Conservation (phyloP, 352 stramenopile genomes). For the Pythium coloratum region DNA sequence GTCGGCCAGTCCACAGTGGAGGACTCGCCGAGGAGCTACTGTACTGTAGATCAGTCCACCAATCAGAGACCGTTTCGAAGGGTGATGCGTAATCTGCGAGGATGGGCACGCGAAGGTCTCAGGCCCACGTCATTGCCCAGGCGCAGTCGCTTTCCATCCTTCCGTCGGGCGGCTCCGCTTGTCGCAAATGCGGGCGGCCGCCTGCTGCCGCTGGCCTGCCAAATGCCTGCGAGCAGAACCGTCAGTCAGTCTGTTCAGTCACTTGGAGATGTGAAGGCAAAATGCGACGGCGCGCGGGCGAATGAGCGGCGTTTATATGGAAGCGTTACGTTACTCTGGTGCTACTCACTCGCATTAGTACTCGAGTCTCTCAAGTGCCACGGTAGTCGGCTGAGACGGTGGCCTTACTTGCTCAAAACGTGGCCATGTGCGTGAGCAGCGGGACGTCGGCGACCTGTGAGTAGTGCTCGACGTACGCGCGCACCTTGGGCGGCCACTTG, state of each 20-base stretch:
- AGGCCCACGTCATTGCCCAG: background rate
- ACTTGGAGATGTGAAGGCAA: background rate
- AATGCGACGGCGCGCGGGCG: background rate
- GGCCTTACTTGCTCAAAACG: slow-evolving; percentile 34
- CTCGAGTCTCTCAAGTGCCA: too few species aligned
- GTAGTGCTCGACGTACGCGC: slow-evolving; percentile 47
- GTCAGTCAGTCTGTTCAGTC: background rate
- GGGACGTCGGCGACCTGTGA: slow-evolving; percentile 33
- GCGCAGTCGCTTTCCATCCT: too few species aligned
- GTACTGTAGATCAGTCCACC: background rate
- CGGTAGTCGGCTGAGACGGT: too few species aligned
- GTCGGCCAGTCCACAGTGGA: background rate
- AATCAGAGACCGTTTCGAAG: background rate
- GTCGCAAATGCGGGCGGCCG: background rate
- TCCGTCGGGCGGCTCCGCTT: background rate
- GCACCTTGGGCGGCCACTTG: slow-evolving; percentile 48
- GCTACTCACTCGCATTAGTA: too few species aligned
- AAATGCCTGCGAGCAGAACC: background rate
- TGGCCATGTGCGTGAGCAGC: slow-evolving; percentile 50
- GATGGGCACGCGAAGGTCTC: background rate
- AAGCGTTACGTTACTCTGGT: background rate
- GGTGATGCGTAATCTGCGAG: background rate
- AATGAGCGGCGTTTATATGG: background rate
- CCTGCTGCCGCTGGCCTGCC: too few species aligned
- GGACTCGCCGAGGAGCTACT: background rate